These are phyloP conservation scores for Lichtheimia hyalospora DNA, from an alignment of 371 early-diverging fungal genomes.

Conservation along the genomic window DNA sequence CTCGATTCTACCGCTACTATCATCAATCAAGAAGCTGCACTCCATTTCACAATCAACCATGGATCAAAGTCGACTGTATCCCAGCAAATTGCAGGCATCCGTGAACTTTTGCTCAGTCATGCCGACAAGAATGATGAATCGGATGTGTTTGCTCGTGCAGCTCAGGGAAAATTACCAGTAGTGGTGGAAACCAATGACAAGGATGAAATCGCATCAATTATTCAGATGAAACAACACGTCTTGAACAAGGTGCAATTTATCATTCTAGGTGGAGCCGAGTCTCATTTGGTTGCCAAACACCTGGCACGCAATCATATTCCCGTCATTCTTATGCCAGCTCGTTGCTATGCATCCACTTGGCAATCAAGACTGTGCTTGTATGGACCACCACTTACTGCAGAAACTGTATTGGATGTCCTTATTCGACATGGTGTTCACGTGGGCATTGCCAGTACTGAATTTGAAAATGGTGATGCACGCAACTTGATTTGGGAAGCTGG, in stretches of 20 bases:
- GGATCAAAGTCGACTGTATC: slow-evolving; percentile 47
- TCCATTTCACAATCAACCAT: slow-evolving; percentile 54
- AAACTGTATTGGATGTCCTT: slow-evolving; percentile 60
- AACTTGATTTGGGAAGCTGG: slow-evolving; percentile 79
- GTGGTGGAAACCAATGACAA: slow-evolving; percentile 65
- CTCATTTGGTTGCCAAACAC: slow-evolving; percentile 66
- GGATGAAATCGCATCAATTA: slow-evolving; percentile 68
- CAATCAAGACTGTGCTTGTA: slow-evolving; percentile 61
- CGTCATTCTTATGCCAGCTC: slow-evolving; percentile 68
- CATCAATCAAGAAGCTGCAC: slow-evolving; percentile 60
- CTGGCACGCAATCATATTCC: slow-evolving; percentile 54
- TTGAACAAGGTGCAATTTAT: slow-evolving; percentile 40
- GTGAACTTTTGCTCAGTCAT: slow-evolving; percentile 39
- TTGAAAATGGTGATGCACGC: slow-evolving; percentile 63
- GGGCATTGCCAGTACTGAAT: slow-evolving; percentile 55
- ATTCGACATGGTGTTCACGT: slow-evolving; percentile 62
- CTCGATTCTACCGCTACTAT: slow-evolving; percentile 48
- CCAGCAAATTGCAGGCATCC: slow-evolving; percentile 65
- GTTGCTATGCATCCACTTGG: slow-evolving; percentile 69
- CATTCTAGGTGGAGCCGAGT: slow-evolving; percentile 73
- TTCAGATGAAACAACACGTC: slow-evolving; percentile 54
- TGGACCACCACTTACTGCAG: slow-evolving; percentile 54
- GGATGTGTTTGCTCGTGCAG: slow-evolving; percentile 50
- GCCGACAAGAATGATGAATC: slow-evolving; percentile 18
- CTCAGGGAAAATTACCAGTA: slow-evolving; percentile 66